Percentiles rank a stretch among this genome's conserved stretches.
These are phyloP conservation scores for Zancudomyces culisetae DNA, from an alignment of 371 early-diverging fungal species.

Conservation along the genomic window DNA sequence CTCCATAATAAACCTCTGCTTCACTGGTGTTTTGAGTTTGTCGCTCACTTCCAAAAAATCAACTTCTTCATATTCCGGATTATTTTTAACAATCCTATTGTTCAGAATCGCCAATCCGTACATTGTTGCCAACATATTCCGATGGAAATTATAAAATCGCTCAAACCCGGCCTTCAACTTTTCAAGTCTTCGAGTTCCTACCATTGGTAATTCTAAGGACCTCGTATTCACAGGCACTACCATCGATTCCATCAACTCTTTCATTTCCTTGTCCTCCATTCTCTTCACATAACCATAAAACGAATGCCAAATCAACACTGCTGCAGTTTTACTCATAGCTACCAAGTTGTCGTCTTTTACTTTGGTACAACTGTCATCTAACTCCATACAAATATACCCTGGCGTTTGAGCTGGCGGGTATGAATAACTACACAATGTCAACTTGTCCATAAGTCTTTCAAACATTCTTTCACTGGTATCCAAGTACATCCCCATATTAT, in stretches of 20 bases:
- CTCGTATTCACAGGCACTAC: background rate
- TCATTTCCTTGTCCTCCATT: background rate
- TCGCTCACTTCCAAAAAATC: too few species aligned
- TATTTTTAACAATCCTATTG: too few species aligned
- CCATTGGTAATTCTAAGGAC: background rate
- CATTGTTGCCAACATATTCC: too few species aligned
- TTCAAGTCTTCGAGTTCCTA: background rate
- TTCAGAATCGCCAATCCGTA: too few species aligned
- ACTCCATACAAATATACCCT: background rate
- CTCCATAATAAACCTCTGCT: too few species aligned
- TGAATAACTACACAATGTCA: background rate
- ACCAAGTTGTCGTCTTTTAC: background rate
- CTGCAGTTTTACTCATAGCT: background rate
- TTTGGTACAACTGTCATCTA: background rate
- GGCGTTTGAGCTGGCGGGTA: background rate
- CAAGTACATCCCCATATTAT: background rate
- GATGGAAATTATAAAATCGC: background rate
- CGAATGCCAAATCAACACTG: background rate
- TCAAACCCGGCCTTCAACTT: background rate
- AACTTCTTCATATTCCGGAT: too few species aligned
- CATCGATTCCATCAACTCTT: background rate
- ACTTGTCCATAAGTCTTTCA: background rate
- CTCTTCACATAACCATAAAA: background rate
- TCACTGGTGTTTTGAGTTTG: too few species aligned
- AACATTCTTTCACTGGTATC: background rate